These are phyloP conservation scores for Microdochium trichocladiopsis DNA, from an alignment of 2,329 filamentous ascomycete species.

Conservation along the genomic window DNA sequence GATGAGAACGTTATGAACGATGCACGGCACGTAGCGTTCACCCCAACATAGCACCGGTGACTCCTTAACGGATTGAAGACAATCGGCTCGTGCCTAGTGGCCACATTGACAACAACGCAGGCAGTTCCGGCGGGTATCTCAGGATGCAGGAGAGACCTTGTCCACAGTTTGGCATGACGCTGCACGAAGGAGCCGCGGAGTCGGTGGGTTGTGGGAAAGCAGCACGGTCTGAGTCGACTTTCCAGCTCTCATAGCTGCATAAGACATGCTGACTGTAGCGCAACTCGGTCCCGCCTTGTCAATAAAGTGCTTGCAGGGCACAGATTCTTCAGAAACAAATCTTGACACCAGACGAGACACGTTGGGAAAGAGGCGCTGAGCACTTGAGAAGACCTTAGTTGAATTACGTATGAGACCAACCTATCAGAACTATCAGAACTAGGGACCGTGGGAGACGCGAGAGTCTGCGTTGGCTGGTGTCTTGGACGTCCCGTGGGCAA, in stretches of 20 bases:
- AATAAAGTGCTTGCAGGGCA: too few species aligned
- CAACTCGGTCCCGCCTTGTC: neutral
- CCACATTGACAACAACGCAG: neutral
- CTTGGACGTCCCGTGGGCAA: neutral
- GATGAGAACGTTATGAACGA: neutral
- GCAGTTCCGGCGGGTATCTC: neutral
- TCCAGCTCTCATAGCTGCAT: neutral
- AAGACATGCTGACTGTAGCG: neutral
- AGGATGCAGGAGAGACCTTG: neutral
- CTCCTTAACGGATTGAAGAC: neutral
- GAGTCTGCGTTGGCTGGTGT: neutral
- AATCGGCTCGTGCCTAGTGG: neutral
- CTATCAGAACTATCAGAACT: neutral
- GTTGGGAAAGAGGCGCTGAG: neutral
- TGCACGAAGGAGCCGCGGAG: neutral
- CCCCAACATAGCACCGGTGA: neutral
- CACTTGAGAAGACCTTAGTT: neutral
- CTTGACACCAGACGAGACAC: neutral
- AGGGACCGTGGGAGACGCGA: neutral
- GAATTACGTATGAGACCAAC: neutral
- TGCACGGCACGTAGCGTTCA: neutral
- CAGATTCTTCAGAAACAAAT: neutral
- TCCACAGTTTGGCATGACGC: neutral
- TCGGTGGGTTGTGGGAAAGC: neutral
- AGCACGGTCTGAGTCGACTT: neutral